Base-by-base conservation (phyloP, 2,329 filamentous ascomycete species). In the Nemania serpens region DNA sequence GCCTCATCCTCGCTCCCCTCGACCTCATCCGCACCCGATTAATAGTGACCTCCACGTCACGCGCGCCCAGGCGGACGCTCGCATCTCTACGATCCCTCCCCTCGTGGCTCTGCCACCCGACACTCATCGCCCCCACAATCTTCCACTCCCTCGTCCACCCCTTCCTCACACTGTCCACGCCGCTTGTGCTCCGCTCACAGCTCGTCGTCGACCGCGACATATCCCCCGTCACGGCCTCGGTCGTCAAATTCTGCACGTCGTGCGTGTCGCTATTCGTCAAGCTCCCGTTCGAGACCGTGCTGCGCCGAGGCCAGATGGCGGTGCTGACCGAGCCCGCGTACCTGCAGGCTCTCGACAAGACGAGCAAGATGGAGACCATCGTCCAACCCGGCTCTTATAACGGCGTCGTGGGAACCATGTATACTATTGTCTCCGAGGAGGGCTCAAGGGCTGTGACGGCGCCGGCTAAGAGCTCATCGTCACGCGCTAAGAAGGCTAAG, bases 391-490 rank as follows among this genome's bases (percentile, higher is more conserved):
- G 93, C 2, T 85, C 85, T 3, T 99, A 97, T 74, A 82, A 86
- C 36, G 95, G 95, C n/a, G 82, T 97, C 1, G 75, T 95, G n/a
- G 91, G 92, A 2, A 97, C 94, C 2, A 93, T 97, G 84, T 94
- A 92, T 81, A 85, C 86, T 62, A 95, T 99, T 63, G 83, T 91
- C 1, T 84, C 88, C 37, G 91, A 96, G 69, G 95, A 99, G 75
- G 95, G 95, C 7, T 81, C 80, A 61, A 79, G 85, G 9, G 76
- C 82, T 66, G 75, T 81, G 39, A 69, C 78, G 51, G 68, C 75
- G 67, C 61, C 71, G 37, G 66, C 54, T 46, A 73, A 57, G 65
- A 62, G 55, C 53, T 74, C 66, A 5, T 49, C 61, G 4, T 49
- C 61, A 15, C 65, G 68, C 41, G 54, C 69, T 36, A 73, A 69